Evolutionary conservation across 2,329 filamentous ascomycete genomes (phyloP).

Genomic region (Pseudocercospora eumusae): DNA sequence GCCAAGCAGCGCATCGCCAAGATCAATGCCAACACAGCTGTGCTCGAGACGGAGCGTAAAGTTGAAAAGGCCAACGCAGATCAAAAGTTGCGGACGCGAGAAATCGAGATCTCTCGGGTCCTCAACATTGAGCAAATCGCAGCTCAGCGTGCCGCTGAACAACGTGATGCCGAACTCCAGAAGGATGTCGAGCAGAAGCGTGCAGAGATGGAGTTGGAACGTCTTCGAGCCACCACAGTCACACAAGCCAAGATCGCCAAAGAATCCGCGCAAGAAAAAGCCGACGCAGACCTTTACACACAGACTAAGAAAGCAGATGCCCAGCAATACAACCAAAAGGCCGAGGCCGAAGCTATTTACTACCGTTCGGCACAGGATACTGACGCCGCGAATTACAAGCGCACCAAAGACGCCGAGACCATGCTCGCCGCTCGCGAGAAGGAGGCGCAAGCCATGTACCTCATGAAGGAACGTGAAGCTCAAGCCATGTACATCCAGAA

Average conservation of each 20-base stretch:
- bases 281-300: constrained; percentile 58
- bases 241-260: constrained; percentile 72
- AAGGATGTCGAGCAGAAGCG: constrained; percentile 75
- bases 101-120: constrained; percentile 71
- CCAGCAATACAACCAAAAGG: constrained; percentile 61
- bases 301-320: constrained; percentile 55
- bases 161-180: constrained; percentile 77
- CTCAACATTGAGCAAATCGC: constrained; percentile 75
- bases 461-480: constrained; percentile 48
- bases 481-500: constrained; percentile 30
- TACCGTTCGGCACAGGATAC: constrained; percentile 46
- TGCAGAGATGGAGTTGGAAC: constrained; percentile 76
- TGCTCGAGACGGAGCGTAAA: constrained; percentile 81
- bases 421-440: constrained; percentile 27
- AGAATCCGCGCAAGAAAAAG: constrained; percentile 39
- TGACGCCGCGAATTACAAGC: constrained; percentile 46
- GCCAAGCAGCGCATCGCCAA: constrained; percentile 85
- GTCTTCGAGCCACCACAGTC: constrained; percentile 73
- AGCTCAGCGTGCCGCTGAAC: constrained; percentile 71
- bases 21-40: constrained; percentile 82
- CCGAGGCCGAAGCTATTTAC: constrained; percentile 57
- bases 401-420: constrained; percentile 35
- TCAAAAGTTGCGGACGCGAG: constrained; percentile 70
- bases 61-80: constrained; percentile 77
- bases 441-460: constrained; percentile 39